Evolutionary conservation across 176 grass and related monocot genomes (phyloP).

Genomic region (Melocanna baccifera): DNA sequence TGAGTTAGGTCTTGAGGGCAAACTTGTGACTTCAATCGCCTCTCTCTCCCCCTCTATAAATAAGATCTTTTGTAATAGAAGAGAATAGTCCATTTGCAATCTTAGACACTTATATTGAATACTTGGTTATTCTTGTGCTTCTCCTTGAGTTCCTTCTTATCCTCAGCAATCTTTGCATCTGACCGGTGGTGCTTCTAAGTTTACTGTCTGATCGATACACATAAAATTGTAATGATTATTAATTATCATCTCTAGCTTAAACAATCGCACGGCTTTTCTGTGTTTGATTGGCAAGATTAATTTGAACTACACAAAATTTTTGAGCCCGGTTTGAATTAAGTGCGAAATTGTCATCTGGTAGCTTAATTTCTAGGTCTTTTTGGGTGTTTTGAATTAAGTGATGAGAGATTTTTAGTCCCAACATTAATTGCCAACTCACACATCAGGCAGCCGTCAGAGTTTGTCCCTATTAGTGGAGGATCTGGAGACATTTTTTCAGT

Average conservation of each 20-base stretch:
- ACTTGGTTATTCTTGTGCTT: too few species aligned
- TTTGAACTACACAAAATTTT: not conserved
- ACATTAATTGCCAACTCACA: conserved; percentile 12
- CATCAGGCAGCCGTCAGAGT: not conserved
- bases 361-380: not conserved
- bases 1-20: too few species aligned
- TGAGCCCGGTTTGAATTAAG: not conserved
- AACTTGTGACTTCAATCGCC: too few species aligned
- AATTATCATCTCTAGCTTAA: not conserved
- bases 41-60: too few species aligned
- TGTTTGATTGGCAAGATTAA: not conserved
- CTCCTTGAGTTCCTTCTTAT: too few species aligned
- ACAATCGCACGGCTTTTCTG: not conserved
- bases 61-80: too few species aligned
- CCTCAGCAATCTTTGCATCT: too few species aligned
- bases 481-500: not conserved
- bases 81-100: too few species aligned
- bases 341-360: not conserved
- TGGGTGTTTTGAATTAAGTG: not conserved
- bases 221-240: not conserved
- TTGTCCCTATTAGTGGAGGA: not conserved
- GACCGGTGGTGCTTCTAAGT: too few species aligned
- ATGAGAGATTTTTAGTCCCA: not conserved
- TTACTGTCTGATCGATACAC: too few species aligned
- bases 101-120: too few species aligned